Conservation (phyloP, 768 basidiomycete species). For the Lyophyllum decastes region DNA sequence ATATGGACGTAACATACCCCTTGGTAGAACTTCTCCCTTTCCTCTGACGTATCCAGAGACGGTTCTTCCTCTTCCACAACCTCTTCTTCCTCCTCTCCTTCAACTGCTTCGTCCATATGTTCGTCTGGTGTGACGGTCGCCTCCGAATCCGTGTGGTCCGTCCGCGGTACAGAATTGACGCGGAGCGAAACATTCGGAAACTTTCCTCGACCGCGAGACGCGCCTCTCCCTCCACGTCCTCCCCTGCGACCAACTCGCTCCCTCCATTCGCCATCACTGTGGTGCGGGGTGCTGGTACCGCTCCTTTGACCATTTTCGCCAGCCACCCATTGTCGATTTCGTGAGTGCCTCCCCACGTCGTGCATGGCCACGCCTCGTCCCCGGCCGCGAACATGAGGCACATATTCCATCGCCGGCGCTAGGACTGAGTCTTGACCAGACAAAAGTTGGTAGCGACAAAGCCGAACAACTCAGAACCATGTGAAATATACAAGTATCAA, state of each 20-base stretch:
- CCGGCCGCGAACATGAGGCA: conserved; percentile 16
- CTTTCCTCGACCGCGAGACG: conserved; percentile 34
- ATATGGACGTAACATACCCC: conserved; percentile 50
- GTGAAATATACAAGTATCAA: conserved; percentile 7
- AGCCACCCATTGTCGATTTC: conserved; percentile 67
- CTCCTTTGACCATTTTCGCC: conserved; percentile 38
- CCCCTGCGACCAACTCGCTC: conserved; percentile 64
- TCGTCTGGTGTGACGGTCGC: conserved; percentile 32
- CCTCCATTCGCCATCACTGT: conserved; percentile 56
- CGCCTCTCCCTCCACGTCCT: conserved; percentile 41
- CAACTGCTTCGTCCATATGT: conserved; percentile 34
- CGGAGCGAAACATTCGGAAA: conserved; percentile 43
- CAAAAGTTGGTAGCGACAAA: neutral
- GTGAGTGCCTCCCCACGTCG: conserved; percentile 32
- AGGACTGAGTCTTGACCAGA: neutral
- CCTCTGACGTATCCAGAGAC: conserved; percentile 58
- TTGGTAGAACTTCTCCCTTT: conserved; percentile 69
- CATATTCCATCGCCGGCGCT: conserved; percentile 20
- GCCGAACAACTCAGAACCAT: neutral
- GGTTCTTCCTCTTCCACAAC: conserved; percentile 45
- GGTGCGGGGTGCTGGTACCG: conserved; percentile 33
- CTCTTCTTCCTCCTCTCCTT: conserved; percentile 28
- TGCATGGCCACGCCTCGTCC: conserved; percentile 13
- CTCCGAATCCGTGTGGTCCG: conserved; percentile 16
- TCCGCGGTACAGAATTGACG: conserved; percentile 23